phyloP scores from a whole-genome alignment of 176 grass and related monocot genomes.

The Tillandsia leiboldiana region DNA sequence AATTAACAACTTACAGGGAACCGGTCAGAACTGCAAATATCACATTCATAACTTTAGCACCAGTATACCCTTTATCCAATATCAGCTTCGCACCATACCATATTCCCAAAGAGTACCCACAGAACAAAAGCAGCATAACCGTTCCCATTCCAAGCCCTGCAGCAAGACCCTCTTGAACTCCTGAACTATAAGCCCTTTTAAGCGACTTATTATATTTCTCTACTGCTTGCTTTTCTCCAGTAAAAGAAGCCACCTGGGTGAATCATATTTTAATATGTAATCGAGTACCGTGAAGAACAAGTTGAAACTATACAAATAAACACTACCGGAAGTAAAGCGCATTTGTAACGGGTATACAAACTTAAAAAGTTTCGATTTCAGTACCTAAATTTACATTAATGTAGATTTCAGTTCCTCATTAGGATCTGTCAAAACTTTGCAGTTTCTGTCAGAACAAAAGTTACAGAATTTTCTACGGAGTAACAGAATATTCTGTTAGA shows the following conservation, averaged over 20 bases:
- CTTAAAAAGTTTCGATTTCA: no score
- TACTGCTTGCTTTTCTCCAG: constrained; percentile 79
- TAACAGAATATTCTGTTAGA: no score
- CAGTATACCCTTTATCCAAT: constrained; percentile 65
- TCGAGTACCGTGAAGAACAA: neutral
- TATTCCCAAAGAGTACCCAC: constrained; percentile 88
- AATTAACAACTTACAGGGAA: constrained; percentile 65
- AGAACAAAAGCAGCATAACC: constrained; percentile 89
- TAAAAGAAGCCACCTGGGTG: constrained; percentile 88
- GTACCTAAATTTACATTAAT: no score
- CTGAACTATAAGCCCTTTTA: constrained; percentile 62
- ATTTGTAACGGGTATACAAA: no score
- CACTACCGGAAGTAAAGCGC: no score
- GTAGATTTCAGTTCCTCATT: no score
- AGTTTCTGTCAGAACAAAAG: no score
- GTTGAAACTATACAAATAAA: no score
- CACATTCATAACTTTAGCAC: constrained; percentile 94
- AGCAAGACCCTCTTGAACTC: constrained; percentile 78
- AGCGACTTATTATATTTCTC: constrained; percentile 72
- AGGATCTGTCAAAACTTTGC: no score
- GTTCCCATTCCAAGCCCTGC: constrained; percentile 74
- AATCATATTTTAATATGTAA: constrained; percentile 9
- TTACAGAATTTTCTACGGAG: no score
- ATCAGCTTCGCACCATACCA: constrained; percentile 97
- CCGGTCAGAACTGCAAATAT: constrained; percentile 96